Conservation (phyloP, 148 eudicot species). For the Mesembryanthemum crystallinum region DNA sequence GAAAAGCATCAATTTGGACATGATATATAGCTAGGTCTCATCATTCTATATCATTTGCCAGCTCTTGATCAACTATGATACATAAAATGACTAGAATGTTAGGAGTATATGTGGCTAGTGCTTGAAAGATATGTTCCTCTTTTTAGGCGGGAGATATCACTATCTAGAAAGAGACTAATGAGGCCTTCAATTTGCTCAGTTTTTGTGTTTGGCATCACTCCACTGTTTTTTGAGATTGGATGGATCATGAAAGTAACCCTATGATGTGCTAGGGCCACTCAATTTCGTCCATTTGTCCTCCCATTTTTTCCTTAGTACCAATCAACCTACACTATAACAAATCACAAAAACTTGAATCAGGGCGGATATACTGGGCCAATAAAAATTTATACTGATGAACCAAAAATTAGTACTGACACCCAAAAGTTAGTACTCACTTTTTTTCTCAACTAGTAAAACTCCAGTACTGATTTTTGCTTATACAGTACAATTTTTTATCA, state of each 20-base stretch:
- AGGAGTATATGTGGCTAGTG: background rate
- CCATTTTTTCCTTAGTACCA: too few relatives aligned
- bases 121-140: conserved; percentile 16
- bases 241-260: conserved; percentile 15
- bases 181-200: conserved; percentile 19
- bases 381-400: too few relatives aligned
- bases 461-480: too few relatives aligned
- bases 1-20: background rate
- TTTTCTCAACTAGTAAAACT: too few relatives aligned
- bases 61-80: conserved; percentile 1
- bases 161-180: conserved; percentile 39
- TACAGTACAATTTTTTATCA: too few relatives aligned
- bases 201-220: conserved; percentile 28
- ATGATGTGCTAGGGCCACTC: background rate
- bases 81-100: background rate
- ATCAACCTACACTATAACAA: too few relatives aligned
- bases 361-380: too few relatives aligned
- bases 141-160: conserved; percentile 33
- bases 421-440: too few relatives aligned
- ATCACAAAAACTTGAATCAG: too few relatives aligned
- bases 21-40: background rate
- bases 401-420: too few relatives aligned
- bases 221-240: conserved; percentile 23
- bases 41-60: background rate
- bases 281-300: background rate